Base-by-base conservation (phyloP, 371 early-diverging fungal species). In the Zopfochytrium polystomum region DNA sequence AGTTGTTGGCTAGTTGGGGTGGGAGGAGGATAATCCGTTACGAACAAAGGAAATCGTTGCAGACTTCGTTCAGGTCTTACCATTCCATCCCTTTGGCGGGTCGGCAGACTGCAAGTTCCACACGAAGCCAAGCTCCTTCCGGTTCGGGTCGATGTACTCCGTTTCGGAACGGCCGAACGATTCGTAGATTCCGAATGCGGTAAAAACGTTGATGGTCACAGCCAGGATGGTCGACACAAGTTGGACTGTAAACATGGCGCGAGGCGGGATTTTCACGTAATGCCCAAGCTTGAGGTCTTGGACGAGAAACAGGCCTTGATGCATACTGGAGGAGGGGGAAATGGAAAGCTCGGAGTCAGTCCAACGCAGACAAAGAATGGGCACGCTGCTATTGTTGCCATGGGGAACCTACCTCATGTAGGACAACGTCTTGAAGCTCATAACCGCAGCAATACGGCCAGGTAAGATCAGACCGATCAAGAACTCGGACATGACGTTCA, bases 221-320 rank as follows among this genome's bases (percentile, higher is more conserved):
- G 55, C 57, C 18, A 47, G 42, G 3, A 63, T 25, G 13, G 57
- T 50, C 1, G 30, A 1, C 0, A 48, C 47, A 9, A 63, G 34
- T 20, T 79, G 79, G 25, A 52, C 60, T 13, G 56, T 30, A 49
- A 79, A 57, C 73, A 79, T 68, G 45, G 67, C n/a, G 42, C 72
- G 32, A 33, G 83, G 82, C 4, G 76, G 72, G 30, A 82, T 68
- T 63, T 79, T 74, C 69, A 80, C 66, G 65, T 81, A 84, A 63
- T 80, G 82, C 9, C 82, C 82, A 27, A 79, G 67, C 66, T 82
- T 82, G 55, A 80, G 66, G 49, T 80, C 81, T 11, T 35, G 20
- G 31, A 71, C 50, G 18, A 77, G 60, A 1, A 29, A 1, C 20
- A 72, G 31, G 0, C 66, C 73, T 53, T 76, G 76, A 22, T 29